Evolutionary conservation across 2,329 filamentous ascomycete species (phyloP).

Genomic region (Sordariomycetes sp.): DNA sequence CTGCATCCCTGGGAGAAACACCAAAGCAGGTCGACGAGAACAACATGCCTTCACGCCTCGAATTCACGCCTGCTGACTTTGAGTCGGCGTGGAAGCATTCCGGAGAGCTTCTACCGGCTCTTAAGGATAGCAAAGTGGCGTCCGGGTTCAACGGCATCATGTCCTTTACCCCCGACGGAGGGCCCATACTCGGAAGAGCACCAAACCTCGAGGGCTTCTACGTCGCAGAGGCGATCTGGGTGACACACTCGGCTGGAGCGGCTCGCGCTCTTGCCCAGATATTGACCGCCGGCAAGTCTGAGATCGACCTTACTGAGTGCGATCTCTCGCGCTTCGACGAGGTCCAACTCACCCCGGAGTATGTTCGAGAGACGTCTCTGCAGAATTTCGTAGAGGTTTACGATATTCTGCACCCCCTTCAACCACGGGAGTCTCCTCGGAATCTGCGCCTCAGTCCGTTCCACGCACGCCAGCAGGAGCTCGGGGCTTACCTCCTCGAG

Average conservation of each 20-base stretch:
- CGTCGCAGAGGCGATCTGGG: slow-evolving; percentile 57
- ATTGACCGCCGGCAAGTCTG: slow-evolving; percentile 42
- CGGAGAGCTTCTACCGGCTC: slow-evolving; percentile 39
- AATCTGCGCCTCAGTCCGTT: slow-evolving; percentile 50
- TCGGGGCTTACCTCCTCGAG: slow-evolving; percentile 50
- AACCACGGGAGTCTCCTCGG: slow-evolving; percentile 44
- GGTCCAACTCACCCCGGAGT: slow-evolving; percentile 43
- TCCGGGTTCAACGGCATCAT: slow-evolving; percentile 57
- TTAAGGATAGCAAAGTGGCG: slow-evolving; percentile 37
- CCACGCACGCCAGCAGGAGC: slow-evolving; percentile 38
- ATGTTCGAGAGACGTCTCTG: slow-evolving; percentile 46
- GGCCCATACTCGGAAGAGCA: slow-evolving; percentile 45
- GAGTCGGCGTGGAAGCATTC: slow-evolving; percentile 48
- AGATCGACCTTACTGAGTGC: slow-evolving; percentile 46
- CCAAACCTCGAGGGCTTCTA: slow-evolving; percentile 51
- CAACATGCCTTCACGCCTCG: slow-evolving; percentile 52
- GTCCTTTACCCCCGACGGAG: slow-evolving; percentile 55
- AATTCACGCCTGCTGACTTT: slow-evolving; percentile 51
- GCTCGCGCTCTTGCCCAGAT: slow-evolving; percentile 49
- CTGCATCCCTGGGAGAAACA: slow-evolving; percentile 40
- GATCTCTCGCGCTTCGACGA: slow-evolving; percentile 52
- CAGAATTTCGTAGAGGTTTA: slow-evolving; percentile 56
- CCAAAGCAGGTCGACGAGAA: slow-evolving; percentile 42
- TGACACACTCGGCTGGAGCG: slow-evolving; percentile 54
- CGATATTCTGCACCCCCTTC: slow-evolving; percentile 51